Evolutionary conservation across 2,329 filamentous ascomycete species (phyloP).

Genomic region (Colletotrichum kahawae): DNA sequence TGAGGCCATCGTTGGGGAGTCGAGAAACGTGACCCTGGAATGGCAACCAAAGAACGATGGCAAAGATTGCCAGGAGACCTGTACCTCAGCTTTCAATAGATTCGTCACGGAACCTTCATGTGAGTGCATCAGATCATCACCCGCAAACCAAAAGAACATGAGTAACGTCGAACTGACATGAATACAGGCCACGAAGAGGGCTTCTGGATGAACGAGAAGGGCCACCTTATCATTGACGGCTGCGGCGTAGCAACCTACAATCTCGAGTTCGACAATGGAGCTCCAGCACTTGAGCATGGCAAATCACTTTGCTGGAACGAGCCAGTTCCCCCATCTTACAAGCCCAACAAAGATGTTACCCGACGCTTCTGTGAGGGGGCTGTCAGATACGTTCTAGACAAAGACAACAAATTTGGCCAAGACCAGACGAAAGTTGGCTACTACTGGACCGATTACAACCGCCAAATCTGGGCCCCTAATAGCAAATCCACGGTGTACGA

Average conservation of each 20-base stretch:
- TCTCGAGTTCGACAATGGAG: neutral
- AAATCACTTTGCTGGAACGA: constrained; percentile 2
- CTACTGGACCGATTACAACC: constrained; percentile 15
- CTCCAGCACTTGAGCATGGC: neutral
- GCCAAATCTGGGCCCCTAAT: neutral
- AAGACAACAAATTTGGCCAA: neutral
- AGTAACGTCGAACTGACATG: neutral
- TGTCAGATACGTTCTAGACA: neutral
- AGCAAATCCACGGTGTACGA: neutral
- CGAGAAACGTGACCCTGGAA: neutral
- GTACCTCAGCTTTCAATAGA: neutral
- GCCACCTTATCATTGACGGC: neutral
- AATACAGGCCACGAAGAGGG: neutral
- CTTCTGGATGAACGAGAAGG: constrained; percentile 13
- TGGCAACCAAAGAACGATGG: neutral
- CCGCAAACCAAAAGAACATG: neutral
- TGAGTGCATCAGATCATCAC: neutral
- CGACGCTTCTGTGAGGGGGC: neutral
- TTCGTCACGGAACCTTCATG: neutral
- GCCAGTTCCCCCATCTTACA: neutral
- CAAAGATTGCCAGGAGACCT: neutral
- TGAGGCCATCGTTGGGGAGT: neutral
- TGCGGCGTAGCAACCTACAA: neutral
- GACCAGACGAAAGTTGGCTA: neutral
- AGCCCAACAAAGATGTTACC: neutral